Evolutionary conservation across 2,329 filamentous ascomycete genomes (phyloP).

Genomic region (Fusarium gaditjirri): DNA sequence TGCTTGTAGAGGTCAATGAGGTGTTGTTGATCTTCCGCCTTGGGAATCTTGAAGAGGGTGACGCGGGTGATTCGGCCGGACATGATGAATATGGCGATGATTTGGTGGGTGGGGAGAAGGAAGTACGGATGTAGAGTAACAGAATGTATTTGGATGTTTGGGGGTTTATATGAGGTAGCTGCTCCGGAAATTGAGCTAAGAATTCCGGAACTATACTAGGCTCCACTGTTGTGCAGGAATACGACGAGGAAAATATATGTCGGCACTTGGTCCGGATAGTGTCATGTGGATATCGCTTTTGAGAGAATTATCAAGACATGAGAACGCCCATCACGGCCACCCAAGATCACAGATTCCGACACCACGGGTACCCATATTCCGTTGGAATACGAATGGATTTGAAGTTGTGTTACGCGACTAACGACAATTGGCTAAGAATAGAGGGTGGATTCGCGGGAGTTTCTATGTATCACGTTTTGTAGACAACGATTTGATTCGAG

Average conservation of each 20-base stretch:
- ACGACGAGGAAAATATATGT: background rate
- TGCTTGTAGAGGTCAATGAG: slow-evolving; percentile 48
- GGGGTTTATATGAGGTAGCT: background rate
- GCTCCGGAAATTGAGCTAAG: background rate
- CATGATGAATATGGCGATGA: slow-evolving; percentile 9
- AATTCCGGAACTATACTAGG: background rate
- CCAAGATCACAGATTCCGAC: too few species aligned
- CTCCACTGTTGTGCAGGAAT: background rate
- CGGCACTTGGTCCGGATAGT: background rate
- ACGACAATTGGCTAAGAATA: rapidly evolving
- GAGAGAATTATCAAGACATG: rapidly evolving
- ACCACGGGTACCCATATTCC: too few species aligned
- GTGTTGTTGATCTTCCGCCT: slow-evolving; percentile 45
- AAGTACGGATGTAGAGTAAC: background rate
- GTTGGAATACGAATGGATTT: too few species aligned
- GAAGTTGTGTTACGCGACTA: rapidly evolving
- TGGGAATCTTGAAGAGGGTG: slow-evolving; percentile 54
- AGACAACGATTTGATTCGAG: rapidly evolving
- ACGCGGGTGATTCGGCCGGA: slow-evolving; percentile 43
- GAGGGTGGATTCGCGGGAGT: rapidly evolving
- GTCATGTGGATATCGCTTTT: background rate
- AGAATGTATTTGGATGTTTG: rapidly evolving
- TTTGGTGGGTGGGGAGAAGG: background rate
- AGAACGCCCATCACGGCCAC: rapidly evolving
- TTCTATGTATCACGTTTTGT: rapidly evolving